These are phyloP conservation scores for Bruguiera gymnorhiza DNA, from an alignment of 345 rosid species.

Conservation along the genomic window DNA sequence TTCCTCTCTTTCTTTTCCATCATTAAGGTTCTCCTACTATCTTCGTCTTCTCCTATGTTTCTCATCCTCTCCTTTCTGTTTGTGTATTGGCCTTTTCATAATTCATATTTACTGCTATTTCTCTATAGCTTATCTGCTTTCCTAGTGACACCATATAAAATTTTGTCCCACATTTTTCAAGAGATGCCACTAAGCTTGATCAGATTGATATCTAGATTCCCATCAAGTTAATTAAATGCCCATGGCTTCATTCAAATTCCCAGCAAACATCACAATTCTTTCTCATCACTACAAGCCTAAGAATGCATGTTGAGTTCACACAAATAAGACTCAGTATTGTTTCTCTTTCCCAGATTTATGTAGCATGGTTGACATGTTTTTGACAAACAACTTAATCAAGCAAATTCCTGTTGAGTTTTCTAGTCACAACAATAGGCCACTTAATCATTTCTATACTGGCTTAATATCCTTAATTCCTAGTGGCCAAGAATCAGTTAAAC, in stretches of 20 bases:
- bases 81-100: neutral
- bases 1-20: neutral
- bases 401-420: neutral
- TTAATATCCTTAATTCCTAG: neutral
- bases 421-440: neutral
- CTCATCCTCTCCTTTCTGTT: neutral
- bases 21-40: neutral
- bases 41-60: neutral
- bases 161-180: neutral
- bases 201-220: conserved; percentile 3
- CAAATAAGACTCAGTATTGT: no score
- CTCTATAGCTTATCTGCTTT: neutral
- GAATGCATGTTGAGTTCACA: no score
- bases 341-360: no score
- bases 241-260: neutral
- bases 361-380: no score
- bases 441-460: neutral
- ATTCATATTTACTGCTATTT: neutral
- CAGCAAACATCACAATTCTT: neutral
- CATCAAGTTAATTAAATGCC: neutral
- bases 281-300: neutral
- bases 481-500: neutral
- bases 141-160: neutral
- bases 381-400: neutral
- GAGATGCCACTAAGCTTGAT: neutral